phyloP scores from a whole-genome alignment of 352 stramenopile genomes.

The Saprolegnia parasitica region DNA sequence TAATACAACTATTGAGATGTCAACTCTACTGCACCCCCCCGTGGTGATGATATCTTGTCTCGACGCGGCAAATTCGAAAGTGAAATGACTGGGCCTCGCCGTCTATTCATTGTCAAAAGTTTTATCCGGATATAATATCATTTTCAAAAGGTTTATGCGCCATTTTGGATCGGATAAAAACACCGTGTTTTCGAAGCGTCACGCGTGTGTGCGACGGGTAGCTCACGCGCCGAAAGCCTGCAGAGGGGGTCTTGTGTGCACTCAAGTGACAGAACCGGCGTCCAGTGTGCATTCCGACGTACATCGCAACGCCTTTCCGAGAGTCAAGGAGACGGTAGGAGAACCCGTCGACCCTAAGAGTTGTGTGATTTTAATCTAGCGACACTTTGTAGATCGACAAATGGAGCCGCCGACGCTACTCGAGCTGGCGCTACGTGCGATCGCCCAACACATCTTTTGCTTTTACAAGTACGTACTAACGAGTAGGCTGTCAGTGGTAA shows the following conservation, averaged over 20 bases:
- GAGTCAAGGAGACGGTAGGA: neutral
- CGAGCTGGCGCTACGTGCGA: slow-evolving; percentile 6
- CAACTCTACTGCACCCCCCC: neutral
- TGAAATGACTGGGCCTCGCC: slow-evolving; percentile 7
- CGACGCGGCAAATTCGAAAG: slow-evolving; percentile 1
- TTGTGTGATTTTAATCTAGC: neutral
- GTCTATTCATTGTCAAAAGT: neutral
- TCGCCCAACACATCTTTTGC: slow-evolving; percentile 15
- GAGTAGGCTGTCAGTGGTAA: too few species aligned
- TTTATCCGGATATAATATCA: slow-evolving; percentile 5
- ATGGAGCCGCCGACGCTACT: neutral
- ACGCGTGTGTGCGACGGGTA: too few species aligned
- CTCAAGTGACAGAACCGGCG: neutral
- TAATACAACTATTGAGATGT: neutral
- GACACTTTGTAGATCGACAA: neutral
- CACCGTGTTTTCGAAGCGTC: neutral
- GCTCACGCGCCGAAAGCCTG: neutral
- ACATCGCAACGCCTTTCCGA: too few species aligned
- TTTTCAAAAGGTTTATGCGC: neutral
- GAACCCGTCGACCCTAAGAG: neutral
- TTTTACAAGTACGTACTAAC: slow-evolving; percentile 23
- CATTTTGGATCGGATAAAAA: neutral
- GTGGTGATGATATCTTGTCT: neutral
- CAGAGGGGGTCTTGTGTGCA: neutral
- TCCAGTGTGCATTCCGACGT: neutral